Conservation (phyloP, 805 yeast genomes). For the Candida broadrunensis region DNA sequence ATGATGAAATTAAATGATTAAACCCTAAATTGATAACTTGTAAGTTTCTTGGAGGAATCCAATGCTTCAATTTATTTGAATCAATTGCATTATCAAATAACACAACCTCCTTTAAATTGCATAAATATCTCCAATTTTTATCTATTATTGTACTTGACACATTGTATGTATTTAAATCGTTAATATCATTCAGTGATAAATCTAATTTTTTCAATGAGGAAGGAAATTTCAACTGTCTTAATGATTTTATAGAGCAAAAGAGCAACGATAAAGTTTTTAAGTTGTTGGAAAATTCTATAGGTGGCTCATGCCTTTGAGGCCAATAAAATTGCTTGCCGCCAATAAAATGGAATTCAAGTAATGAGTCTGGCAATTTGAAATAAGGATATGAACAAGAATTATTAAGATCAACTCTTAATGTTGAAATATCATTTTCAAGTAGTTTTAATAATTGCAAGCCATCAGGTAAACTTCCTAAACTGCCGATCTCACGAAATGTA, state of each 20-base stretch:
- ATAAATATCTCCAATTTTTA: not conserved
- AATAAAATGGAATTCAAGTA: not conserved
- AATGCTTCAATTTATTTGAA: not conserved
- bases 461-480: not conserved
- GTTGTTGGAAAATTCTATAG: not conserved
- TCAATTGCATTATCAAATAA: not conserved
- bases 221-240: not conserved
- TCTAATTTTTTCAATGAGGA: not conserved
- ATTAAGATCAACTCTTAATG: not conserved
- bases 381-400: not conserved
- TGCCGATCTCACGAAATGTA: not conserved
- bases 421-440: not conserved
- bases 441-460: not conserved
- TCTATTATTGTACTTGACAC: not conserved
- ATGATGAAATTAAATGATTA: not conserved
- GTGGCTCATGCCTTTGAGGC: not conserved
- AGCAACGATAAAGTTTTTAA: not conserved
- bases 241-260: not conserved
- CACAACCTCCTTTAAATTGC: not conserved
- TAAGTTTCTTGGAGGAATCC: not conserved
- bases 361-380: not conserved
- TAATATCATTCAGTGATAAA: not conserved
- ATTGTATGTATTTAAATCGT: not conserved
- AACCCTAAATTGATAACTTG: not conserved
- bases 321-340: not conserved